phyloP scores from a whole-genome alignment of 2,329 filamentous ascomycete genomes.

The Fusarium protoensiforme region DNA sequence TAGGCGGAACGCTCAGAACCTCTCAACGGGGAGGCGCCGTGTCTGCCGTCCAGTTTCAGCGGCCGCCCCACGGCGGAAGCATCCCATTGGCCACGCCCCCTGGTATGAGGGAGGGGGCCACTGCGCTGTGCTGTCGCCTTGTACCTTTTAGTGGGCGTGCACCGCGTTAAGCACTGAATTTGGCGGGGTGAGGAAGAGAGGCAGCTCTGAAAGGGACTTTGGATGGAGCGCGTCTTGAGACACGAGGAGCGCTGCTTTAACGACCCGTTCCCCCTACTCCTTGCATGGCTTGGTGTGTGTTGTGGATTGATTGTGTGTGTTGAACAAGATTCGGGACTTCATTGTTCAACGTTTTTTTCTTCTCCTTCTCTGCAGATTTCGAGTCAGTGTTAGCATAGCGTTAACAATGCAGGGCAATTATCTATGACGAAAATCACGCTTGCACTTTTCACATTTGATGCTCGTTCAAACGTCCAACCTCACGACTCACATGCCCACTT shows the following conservation, averaged over 20 bases:
- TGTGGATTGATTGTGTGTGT: neutral
- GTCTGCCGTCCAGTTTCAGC: conserved; percentile 15
- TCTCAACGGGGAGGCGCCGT: conserved; percentile 27
- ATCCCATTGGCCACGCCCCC: conserved; percentile 33
- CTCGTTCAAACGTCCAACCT: neutral
- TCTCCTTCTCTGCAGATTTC: neutral
- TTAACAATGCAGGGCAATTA: neutral
- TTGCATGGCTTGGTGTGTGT: conserved; percentile 4
- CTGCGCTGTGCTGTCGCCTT: conserved; percentile 12
- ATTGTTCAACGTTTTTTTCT: neutral
- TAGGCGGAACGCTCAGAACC: neutral
- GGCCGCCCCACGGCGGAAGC: conserved; percentile 12
- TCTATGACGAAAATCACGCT: neutral
- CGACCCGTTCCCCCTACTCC: neutral
- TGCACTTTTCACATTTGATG: neutral
- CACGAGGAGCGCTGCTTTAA: conserved; percentile 40
- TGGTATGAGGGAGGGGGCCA: conserved; percentile 15
- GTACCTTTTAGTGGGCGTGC: conserved; percentile 40
- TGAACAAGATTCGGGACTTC: neutral
- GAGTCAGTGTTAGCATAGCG: neutral
- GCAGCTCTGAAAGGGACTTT: conserved; percentile 38
- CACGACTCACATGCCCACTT: neutral
- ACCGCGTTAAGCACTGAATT: conserved; percentile 38
- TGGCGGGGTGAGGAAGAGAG: conserved; percentile 37
- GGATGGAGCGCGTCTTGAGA: conserved; percentile 30